Percentiles rank a stretch among this genome's conserved stretches.
phyloP scores from a whole-genome alignment of 2,329 filamentous ascomycete species.

The Verticillium zaregamsianum region DNA sequence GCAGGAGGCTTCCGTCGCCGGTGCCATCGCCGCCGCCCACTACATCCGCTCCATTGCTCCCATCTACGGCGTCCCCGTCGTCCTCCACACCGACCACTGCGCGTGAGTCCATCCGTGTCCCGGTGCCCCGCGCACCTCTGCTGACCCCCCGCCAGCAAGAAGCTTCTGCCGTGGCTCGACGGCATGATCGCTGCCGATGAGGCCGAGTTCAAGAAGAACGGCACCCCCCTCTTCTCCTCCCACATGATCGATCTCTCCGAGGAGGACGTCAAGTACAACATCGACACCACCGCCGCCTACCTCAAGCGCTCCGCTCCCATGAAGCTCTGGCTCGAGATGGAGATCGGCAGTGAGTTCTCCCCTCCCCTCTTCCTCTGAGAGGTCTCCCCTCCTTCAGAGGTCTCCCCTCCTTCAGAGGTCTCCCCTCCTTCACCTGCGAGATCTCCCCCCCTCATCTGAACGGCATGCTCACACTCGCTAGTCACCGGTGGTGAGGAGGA shows the following conservation, averaged over 20 bases:
- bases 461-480: conserved; percentile 34
- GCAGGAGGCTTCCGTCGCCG: conserved; percentile 85
- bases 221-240: conserved; percentile 88
- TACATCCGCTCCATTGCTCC: conserved; percentile 89
- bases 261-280: conserved; percentile 86
- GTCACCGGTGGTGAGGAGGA: conserved; percentile 96
- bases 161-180: conserved; percentile 96
- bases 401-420: conserved; percentile 9
- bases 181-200: conserved; percentile 95
- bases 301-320: conserved; percentile 90
- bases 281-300: conserved; percentile 87
- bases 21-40: conserved; percentile 84
- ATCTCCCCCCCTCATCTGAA: neutral
- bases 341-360: conserved; percentile 40
- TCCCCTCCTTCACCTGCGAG: too few relatives aligned
- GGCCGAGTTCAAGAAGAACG: conserved; percentile 87
- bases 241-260: conserved; percentile 99
- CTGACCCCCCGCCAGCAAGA: conserved; percentile 54
- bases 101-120: conserved; percentile 36
- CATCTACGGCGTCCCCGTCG: conserved; percentile 81
- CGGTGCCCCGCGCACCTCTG: neutral
- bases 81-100: conserved; percentile 97
- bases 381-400: conserved; percentile 15
- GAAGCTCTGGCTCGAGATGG: conserved; percentile 99
- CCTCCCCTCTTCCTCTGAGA: neutral